Evolutionary conservation across 164 flowering plant species (phyloP), one percentile per base, ranked within the genome.

Genomic region (Umbellularia californica): DNA sequence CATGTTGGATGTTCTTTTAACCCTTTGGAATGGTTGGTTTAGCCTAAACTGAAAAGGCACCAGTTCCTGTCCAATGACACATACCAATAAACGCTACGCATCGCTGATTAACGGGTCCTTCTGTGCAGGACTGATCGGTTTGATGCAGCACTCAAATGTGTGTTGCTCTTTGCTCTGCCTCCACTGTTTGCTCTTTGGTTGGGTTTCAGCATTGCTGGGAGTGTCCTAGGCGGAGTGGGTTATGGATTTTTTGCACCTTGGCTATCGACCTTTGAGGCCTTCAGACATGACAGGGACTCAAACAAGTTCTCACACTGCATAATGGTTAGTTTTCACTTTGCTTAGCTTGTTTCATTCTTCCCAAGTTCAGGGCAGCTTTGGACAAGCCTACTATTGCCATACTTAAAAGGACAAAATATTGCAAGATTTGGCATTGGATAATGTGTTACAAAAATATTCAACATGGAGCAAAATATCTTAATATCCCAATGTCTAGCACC

Each of bases 171-270:
- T 20, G 88, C 86, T 65, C 75, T 91, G 85, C 97, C 97, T 51
- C 90, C 76, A 47, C 65, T 94, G 19, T 88, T 86, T 81, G 91
- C 81, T 19, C 47, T 94, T 30, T 92, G 97, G 97, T 78, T 95
- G 79, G 88, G 76, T 52, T 82, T 94, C 24, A 85, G 93, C 78
- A 82, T 89, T 58, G 91, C 87, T 58, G 91, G 90, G 12, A 92
- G 90, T 79, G 86, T 89, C 75, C 86, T 92, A 74, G 90, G 87
- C 58, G 97, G 93, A 68, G 75, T 89, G 10, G 97, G 97, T 58
- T 92, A 92, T 82, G 98, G 98, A 0, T 92, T 91, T 78, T 90
- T 93, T 81, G 83, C 97, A 64, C 98, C 98, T 25, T 94, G 95
- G 98, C 83, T 94, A 72, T 87, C 97, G 2, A 69, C 97, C 70